These are phyloP conservation scores for Pestalotiopsis sp. DNA, from an alignment of 2,329 filamentous ascomycete genomes.

Conservation along the genomic window DNA sequence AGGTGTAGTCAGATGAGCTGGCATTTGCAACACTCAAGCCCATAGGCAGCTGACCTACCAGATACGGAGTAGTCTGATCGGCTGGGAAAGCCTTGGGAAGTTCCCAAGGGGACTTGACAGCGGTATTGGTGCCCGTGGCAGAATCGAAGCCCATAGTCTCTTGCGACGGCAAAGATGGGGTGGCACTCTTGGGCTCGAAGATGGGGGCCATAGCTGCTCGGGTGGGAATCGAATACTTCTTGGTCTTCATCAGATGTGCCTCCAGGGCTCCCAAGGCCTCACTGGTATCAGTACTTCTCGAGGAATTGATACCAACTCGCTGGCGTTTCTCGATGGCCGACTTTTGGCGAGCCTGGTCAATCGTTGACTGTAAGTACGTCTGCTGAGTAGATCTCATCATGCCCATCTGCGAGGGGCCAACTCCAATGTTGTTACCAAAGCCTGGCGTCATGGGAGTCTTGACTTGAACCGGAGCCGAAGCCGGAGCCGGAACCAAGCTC, in stretches of 20 bases:
- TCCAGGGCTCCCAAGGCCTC: constrained; percentile 23
- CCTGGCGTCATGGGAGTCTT: constrained; percentile 20
- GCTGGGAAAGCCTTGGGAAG: background rate
- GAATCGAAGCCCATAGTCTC: constrained; percentile 8
- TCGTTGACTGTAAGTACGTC: constrained; percentile 13
- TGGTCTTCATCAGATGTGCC: constrained; percentile 17
- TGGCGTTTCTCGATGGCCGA: constrained; percentile 12
- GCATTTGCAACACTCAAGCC: constrained; percentile 42
- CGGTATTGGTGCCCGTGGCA: constrained; percentile 8
- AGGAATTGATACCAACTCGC: constrained; percentile 27
- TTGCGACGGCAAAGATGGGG: constrained; percentile 15
- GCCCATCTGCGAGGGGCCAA: constrained; percentile 21
- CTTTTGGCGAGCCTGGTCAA: constrained; percentile 16
- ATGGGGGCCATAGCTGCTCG: constrained; percentile 49
- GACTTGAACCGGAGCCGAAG: background rate
- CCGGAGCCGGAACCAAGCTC: constrained; percentile 12
- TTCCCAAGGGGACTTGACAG: background rate
- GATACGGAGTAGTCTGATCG: constrained; percentile 45
- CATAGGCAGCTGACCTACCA: constrained; percentile 52
- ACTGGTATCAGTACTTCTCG: constrained; percentile 20
- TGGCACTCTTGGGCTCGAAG: constrained; percentile 43
- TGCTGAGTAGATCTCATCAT: constrained; percentile 19
- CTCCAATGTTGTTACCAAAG: constrained; percentile 22
- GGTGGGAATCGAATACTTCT: constrained; percentile 35
- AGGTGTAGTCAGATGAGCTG: constrained; percentile 50